A percentile compares a stretch with the other conserved stretches of the same genome.
Evolutionary conservation across 1,284 basidiomycete genomes (phyloP).

Genomic region (Polyporus tsugae): DNA sequence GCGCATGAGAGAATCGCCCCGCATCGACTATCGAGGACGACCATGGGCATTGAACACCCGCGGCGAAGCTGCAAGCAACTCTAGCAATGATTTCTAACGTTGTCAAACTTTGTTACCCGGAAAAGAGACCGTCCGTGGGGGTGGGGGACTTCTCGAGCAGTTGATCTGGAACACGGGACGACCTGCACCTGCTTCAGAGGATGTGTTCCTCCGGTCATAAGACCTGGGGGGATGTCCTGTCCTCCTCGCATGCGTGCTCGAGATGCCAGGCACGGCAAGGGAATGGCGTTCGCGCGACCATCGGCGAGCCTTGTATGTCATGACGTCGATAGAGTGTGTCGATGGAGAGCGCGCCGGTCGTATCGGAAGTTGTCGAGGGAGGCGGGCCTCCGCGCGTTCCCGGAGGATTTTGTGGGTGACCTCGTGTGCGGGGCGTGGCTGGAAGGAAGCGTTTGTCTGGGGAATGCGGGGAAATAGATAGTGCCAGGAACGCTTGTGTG

Average conservation of each 20-base stretch:
- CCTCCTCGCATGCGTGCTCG: background rate
- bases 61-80: background rate
- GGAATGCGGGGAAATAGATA: conserved; percentile 5
- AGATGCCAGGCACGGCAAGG: background rate
- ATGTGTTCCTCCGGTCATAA: background rate
- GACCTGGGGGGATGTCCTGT: background rate
- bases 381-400: conserved; percentile 1
- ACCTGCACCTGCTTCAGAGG: too few species aligned
- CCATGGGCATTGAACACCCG: background rate
- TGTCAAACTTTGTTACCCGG: background rate
- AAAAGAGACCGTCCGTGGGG: background rate
- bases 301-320: background rate
- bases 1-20: background rate
- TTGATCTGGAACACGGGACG: background rate
- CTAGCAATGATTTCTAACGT: background rate
- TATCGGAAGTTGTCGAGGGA: background rate
- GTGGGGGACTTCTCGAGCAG: background rate
- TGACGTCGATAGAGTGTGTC: background rate
- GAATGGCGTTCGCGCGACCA: conserved; percentile 4
- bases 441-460: background rate
- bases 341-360: background rate
- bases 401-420: background rate
- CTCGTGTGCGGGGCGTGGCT: background rate
- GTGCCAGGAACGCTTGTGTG: background rate
- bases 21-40: background rate